Percentiles rank a stretch among this genome's conserved stretches.
phyloP scores from a whole-genome alignment of 495 filamentous ascomycete species.

The Penicillium samsonianum region DNA sequence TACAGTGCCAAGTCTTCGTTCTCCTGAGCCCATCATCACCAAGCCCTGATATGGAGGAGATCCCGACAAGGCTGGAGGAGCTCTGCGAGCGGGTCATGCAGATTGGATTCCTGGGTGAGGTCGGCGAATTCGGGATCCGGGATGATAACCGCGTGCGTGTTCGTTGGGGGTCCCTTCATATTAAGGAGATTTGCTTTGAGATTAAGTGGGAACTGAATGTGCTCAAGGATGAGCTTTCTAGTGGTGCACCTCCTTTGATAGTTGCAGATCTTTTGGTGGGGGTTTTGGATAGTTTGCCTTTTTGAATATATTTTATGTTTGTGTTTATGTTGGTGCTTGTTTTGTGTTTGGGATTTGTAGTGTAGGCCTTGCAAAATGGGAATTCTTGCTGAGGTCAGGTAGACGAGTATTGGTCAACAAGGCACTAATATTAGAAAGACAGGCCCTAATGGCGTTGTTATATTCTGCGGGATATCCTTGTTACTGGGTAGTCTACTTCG shows the following conservation, averaged over 20 bases:
- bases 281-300: constrained; percentile 4
- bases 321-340: background rate
- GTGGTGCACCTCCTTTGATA: background rate
- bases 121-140: background rate
- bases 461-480: too few species aligned
- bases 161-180: background rate
- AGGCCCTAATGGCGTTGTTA: too few species aligned
- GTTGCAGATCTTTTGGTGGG: background rate
- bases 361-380: background rate
- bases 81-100: background rate
- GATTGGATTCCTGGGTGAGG: constrained; percentile 1
- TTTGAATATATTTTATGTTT: background rate
- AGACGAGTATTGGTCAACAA: too few species aligned
- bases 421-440: too few species aligned
- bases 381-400: too few species aligned
- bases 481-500: too few species aligned
- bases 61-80: background rate
- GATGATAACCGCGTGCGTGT: background rate
- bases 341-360: background rate
- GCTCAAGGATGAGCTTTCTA: background rate
- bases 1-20: constrained; percentile 2
- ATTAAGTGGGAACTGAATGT: background rate
- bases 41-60: background rate
- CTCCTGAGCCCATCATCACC: background rate
- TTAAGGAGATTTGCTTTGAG: constrained; percentile 7